Conservation (phyloP, 176 grass and related monocot genomes). For the Aechmea fasciata region DNA sequence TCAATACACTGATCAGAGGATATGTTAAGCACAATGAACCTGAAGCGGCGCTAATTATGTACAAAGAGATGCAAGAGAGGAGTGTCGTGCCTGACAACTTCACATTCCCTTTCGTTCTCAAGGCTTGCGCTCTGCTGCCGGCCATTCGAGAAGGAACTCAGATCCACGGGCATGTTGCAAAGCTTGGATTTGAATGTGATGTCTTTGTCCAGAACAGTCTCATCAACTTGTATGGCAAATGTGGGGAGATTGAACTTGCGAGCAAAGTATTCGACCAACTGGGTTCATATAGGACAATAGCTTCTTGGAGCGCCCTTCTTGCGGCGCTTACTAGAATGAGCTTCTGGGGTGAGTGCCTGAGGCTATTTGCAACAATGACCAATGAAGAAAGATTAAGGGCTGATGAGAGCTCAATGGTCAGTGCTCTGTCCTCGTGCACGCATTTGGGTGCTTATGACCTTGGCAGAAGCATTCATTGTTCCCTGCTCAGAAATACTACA, state of each 20-base stretch:
- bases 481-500: constrained; percentile 40
- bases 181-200: constrained; percentile 46
- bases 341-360: constrained; percentile 39
- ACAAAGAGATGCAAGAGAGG: constrained; percentile 35
- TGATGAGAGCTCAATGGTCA: constrained; percentile 67
- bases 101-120: constrained; percentile 58
- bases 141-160: constrained; percentile 29
- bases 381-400: constrained; percentile 25
- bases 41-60: constrained; percentile 31
- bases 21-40: constrained; percentile 25
- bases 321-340: constrained; percentile 37
- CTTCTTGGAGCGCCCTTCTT: constrained; percentile 68
- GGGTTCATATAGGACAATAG: constrained; percentile 23
- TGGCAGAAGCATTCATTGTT: constrained; percentile 50
- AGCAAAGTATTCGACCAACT: constrained; percentile 34
- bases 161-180: constrained; percentile 48
- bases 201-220: constrained; percentile 64
- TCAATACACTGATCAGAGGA: constrained; percentile 74
- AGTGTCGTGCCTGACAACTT: constrained; percentile 44
- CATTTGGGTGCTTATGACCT: constrained; percentile 44
- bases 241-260: constrained; percentile 33
- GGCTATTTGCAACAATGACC: constrained; percentile 41
- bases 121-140: constrained; percentile 49
- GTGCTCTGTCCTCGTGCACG: constrained; percentile 46
- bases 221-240: constrained; percentile 74